Base-by-base conservation (phyloP, 345 rosid genomes). In the Ceriops zippeliana region DNA sequence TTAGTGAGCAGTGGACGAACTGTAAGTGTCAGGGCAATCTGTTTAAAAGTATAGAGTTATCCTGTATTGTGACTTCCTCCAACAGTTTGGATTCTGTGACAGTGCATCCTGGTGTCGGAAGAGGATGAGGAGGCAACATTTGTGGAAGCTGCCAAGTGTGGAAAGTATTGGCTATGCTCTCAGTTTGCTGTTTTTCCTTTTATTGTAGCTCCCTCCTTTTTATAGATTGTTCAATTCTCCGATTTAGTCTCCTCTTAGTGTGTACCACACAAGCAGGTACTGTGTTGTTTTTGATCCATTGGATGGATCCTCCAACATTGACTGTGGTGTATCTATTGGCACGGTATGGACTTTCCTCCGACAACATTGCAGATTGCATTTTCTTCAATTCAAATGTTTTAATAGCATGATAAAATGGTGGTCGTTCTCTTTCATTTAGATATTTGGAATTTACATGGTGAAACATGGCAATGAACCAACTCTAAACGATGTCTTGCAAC, bases 261-360 rank as follows among this genome's bases (percentile, higher is more conserved):
- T 26, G 28, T 6, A 6, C 49, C n/a, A 66, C 66, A 11, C 28
- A 20, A 54, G 71, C 83, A 91, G 97, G 84, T 95, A 95, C 72
- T 86, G 92, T 76, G 98, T 91, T 81, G 93, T 84, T 74, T 95
- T 95, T 64, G 99, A 95, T 89, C 98, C 99, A 11, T 82, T 95
- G 82, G 99, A 91, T 82, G 99, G 99, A 37, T 95, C 97, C 52
- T 95, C 99, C 52, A 95, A 95, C 83, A 95, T 95, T 35, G 97
- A 95, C 72, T 95, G 99, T 62, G 99, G 92, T 28, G 99, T 95
- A 68, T 88, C 97, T 58, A 95, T 95, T 79, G 99, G 99, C 81
- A 91, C 99, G 15, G 98, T 93, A 86, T 60, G 79, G 28, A 59
- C 66, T 64, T 69, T 42, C 57, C 57, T 56, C 68, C 32, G 26